Base-by-base conservation (phyloP, 805 yeast genomes). In the Grigorovia yakushimaensis region DNA sequence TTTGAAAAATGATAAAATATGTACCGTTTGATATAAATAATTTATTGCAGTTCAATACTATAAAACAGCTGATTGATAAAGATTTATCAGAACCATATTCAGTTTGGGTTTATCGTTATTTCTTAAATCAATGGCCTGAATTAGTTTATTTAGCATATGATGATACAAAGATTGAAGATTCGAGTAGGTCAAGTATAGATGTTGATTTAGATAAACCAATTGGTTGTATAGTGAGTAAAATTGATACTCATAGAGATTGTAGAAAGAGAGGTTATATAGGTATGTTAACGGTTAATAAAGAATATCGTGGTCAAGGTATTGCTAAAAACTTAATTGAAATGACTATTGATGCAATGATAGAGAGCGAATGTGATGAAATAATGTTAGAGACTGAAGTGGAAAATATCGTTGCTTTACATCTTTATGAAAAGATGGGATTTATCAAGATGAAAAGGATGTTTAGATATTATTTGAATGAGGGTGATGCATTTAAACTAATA, bases 51-150 rank as follows among this genome's bases (percentile, higher is more conserved):
- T 72, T 82, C 50, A 61, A 68, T 11, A 72, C 71, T 24, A 69
- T 84, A 13, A 74, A 77, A 55, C 58, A 60, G 10, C 71, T 91
- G 42, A 81, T 91, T 10, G 77, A 82, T 39, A 71, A 70, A 10
- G 93, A 89, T 62, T 70, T 93, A 38, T 82, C 93, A 24, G 98
- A 93, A 64, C 98, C 98, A 0, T 93, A 93, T 62, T 89, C 97
- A 4, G 76, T 87, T 18, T 93, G 87, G 58, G 97, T 93, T 2
- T 93, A 89, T 65, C 76, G 95, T 60, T 93, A 83, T 67, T 93
- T 93, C 61, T 69, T 93, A 40, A 83, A 84, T 56, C 82, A 81
- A 56, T 89, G 97, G 96, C 96, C 98, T 1, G 81, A 84, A 42
- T 73, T 88, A 49, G 84, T 95, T 50, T 75, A 76, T 46, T 59